Evolutionary conservation across 208 protist species (phyloP), one percentile per base, ranked within the genome.

Genomic region (Crithidia fasciculata): DNA sequence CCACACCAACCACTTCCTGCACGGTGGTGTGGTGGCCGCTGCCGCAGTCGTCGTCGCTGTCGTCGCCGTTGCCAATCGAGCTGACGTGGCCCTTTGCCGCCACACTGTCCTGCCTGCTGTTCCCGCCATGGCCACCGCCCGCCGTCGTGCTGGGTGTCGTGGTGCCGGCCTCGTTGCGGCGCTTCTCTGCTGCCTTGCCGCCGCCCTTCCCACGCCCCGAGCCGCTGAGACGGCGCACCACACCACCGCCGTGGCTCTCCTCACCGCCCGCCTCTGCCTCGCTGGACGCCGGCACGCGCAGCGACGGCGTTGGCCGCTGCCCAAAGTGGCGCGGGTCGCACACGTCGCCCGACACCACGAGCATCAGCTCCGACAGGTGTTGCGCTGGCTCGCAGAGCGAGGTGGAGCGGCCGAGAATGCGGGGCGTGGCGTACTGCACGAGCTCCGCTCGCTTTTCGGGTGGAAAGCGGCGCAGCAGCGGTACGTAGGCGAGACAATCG

Each of bases 351-450:
- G 43, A 54, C 8, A 84, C 80, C 10, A 97, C 64, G n/a, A 97
- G 64, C 74, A 84, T 91, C 37, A 97, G 83, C 54, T 95, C 89
- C 47, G 85, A 85, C 58, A 97, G 64, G 45, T 69, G 55, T 59
- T 92, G 93, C 28, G 81, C 85, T 12, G 89, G 87, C 59, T 97
- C 90, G 71, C 90, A 95, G 49, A 95, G 58, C 16, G 89, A 76
- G 19, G 80, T 56, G 45, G 80, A 89, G 64, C 90, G 90, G 47
- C 80, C 74, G 52, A 93, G 39, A 4, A 96, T 85, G 56, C 84
- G 74, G 8, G 89, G 82, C 54, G 87, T 72, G 8, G 88, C 87
- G 19, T 55, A 72, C 70, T 88, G 65, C 45, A 82, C 81, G 36
- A 97, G 74, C 37, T 81, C 57, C 43, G 78, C 76, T 43, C 93